Conservation (phyloP, 768 basidiomycete species). For the Tricholoma sp. region DNA sequence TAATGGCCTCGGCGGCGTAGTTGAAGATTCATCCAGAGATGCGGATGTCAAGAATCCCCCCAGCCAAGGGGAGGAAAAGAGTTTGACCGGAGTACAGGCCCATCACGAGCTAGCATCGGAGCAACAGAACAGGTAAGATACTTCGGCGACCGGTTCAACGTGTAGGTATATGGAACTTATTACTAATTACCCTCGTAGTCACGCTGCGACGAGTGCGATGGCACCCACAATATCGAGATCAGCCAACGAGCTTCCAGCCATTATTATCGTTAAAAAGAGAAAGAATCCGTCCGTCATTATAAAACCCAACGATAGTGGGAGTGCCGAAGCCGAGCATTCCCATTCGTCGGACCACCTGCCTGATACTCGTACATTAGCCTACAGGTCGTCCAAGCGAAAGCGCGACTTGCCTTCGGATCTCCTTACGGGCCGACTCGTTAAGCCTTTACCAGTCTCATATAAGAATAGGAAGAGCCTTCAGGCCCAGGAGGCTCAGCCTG, state of each 20-base stretch:
- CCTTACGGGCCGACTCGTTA: neutral
- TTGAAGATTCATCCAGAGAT: neutral
- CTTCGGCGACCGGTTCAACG: neutral
- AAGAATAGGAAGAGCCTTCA: neutral
- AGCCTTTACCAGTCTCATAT: neutral
- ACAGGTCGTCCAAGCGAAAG: slow-evolving; percentile 16
- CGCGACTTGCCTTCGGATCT: slow-evolving; percentile 9
- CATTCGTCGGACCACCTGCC: neutral
- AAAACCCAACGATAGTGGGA: neutral
- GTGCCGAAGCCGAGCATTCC: neutral
- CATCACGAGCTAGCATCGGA: neutral
- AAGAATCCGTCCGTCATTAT: neutral
- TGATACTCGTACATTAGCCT: neutral
- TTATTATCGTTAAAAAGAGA: slow-evolving; percentile 21
- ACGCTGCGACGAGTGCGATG: neutral
- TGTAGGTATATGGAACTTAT: neutral
- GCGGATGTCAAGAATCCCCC: neutral
- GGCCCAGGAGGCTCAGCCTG: neutral
- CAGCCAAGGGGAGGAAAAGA: neutral
- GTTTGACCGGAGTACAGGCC: neutral
- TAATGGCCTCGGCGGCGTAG: neutral
- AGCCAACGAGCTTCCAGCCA: slow-evolving; percentile 24
- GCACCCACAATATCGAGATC: slow-evolving; percentile 5
- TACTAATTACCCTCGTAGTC: neutral
- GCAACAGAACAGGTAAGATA: slow-evolving; percentile 8